Conservation (phyloP, 768 basidiomycete genomes). For the Naganishia kalamii region DNA sequence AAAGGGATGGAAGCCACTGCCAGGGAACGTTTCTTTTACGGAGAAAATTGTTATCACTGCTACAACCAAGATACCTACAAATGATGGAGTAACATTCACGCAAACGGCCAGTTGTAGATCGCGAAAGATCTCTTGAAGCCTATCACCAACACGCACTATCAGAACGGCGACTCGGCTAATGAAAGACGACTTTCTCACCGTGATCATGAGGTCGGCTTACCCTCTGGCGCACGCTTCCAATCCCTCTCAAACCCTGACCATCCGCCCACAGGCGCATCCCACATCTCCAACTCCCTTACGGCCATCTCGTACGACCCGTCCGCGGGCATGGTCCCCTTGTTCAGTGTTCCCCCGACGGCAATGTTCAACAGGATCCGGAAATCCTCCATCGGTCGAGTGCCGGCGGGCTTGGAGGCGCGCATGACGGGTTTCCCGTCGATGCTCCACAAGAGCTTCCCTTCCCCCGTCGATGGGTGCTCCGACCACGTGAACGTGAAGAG, state of each 20-base stretch:
- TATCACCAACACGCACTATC: background rate
- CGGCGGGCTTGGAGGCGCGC: conserved; percentile 7
- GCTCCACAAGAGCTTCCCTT: conserved; percentile 11
- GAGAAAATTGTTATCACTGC: background rate
- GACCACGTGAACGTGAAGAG: conserved; percentile 12
- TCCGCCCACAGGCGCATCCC: conserved; percentile 6
- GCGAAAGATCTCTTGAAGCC: conserved; percentile 3
- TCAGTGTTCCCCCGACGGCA: conserved; percentile 14
- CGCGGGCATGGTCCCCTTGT: conserved; percentile 12
- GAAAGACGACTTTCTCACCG: no score
- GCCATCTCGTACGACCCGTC: conserved; percentile 15
- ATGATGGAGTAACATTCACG: background rate
- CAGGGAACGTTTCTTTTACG: background rate
- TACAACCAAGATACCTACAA: background rate
- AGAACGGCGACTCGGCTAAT: background rate
- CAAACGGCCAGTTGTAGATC: conserved; percentile 7
- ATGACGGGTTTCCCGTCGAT: conserved; percentile 9
- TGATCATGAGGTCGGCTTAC: conserved; percentile 10
- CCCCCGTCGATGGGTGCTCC: background rate
- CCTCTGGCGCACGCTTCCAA: conserved; percentile 1
- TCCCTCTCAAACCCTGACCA: conserved; percentile 12
- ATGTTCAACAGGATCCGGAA: conserved; percentile 19
- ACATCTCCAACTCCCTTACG: background rate
- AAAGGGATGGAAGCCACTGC: no score
- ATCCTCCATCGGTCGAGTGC: conserved; percentile 12